These are phyloP conservation scores for Mycena capillaripes DNA, from an alignment of 768 basidiomycete genomes.

Conservation along the genomic window DNA sequence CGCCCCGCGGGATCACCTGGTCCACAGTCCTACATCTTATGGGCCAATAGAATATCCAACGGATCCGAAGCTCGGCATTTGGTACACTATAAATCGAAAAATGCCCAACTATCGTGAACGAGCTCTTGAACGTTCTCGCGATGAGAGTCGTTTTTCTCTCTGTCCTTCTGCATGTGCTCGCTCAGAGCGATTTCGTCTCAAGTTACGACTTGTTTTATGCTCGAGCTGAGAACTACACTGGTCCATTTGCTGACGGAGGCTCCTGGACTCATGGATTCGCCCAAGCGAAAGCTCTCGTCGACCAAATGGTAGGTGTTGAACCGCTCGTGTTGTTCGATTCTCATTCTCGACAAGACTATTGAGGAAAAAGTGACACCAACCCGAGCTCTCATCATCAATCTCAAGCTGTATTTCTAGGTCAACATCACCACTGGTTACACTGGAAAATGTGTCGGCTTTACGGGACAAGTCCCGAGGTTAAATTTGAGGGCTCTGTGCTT, in stretches of 20 bases:
- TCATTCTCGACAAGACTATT: conserved; percentile 12
- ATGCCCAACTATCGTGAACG: background rate
- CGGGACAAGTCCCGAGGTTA: conserved; percentile 19
- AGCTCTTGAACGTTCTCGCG: background rate
- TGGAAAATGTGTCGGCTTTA: conserved; percentile 26
- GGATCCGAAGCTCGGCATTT: background rate
- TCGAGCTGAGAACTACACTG: conserved; percentile 7
- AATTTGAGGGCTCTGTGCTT: conserved; percentile 8
- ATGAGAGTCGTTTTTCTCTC: background rate
- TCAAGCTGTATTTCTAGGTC: conserved; percentile 10
- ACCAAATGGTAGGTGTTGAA: conserved; percentile 14
- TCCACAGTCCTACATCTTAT: too few species aligned
- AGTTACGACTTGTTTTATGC: background rate
- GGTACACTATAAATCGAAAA: background rate
- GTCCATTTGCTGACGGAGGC: conserved; percentile 8
- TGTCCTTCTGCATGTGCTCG: conserved; percentile 1
- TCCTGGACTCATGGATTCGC: conserved; percentile 17
- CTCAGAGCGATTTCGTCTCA: background rate
- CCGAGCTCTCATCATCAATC: background rate
- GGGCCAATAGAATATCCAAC: too few species aligned
- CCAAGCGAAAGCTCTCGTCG: conserved; percentile 19
- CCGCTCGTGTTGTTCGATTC: background rate
- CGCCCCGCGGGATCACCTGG: too few species aligned
- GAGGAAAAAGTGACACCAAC: conserved; percentile 14
- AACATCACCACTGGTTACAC: conserved; percentile 28